Evolutionary conservation across 1,284 basidiomycete species (phyloP).

Genomic region (Sanguinoderma infundibulare): DNA sequence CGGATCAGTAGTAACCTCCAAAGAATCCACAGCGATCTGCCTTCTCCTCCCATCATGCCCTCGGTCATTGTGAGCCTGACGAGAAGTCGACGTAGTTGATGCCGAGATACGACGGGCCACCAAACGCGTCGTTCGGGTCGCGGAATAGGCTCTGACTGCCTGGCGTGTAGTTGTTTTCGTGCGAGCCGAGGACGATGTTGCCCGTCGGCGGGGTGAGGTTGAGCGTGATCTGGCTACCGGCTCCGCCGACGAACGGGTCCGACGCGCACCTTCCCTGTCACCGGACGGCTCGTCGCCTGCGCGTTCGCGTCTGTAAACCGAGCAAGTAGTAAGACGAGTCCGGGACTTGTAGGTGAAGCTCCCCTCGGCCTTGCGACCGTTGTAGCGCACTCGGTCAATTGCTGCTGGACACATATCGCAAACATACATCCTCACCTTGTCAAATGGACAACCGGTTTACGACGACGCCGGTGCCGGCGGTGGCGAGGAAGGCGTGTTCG

Average conservation of each 20-base stretch:
- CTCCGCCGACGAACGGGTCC: constrained; percentile 35
- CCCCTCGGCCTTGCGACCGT: constrained; percentile 1
- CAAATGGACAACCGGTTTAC: too few species aligned
- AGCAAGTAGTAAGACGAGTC: neutral
- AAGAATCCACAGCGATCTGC: too few species aligned
- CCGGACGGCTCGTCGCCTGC: constrained; percentile 23
- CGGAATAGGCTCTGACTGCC: constrained; percentile 28
- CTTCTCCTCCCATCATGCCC: too few species aligned
- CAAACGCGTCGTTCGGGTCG: constrained; percentile 12
- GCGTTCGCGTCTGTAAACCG: too few species aligned
- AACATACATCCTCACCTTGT: too few species aligned
- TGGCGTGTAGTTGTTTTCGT: constrained; percentile 39
- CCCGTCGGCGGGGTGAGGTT: constrained; percentile 25
- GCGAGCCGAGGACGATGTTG: constrained; percentile 36
- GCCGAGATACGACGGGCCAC: constrained; percentile 12
- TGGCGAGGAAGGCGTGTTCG: constrained; percentile 57
- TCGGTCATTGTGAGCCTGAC: constrained; percentile 1
- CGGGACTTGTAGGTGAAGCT: constrained; percentile 2
- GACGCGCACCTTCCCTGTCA: constrained; percentile 32
- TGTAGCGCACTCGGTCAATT: too few species aligned
- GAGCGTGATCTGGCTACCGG: constrained; percentile 27
- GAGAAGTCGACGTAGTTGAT: constrained; percentile 13
- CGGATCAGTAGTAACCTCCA: too few species aligned
- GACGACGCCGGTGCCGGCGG: constrained; percentile 56
- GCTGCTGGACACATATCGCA: too few species aligned